Conservation (phyloP, 805 yeast genomes). For the Ogataea glucozyma region DNA sequence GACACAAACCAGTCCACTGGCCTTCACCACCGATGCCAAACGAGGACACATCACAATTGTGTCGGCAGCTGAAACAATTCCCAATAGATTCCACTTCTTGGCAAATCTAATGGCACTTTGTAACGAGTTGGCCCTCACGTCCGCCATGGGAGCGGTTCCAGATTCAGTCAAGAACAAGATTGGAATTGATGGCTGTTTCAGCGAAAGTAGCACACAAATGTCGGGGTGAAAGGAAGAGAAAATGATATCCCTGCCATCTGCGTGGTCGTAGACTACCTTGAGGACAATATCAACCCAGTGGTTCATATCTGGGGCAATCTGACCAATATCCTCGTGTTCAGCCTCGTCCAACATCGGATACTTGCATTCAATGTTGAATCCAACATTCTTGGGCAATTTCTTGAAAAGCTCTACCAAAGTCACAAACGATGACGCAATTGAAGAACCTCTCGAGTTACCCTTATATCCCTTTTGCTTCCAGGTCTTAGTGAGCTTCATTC, state of each 20-base stretch:
- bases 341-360: constrained; percentile 96
- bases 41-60: constrained; percentile 90
- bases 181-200: constrained; percentile 94
- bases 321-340: constrained; percentile 84
- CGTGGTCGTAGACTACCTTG: constrained; percentile 73
- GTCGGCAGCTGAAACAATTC: constrained; percentile 86
- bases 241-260: constrained; percentile 78
- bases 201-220: constrained; percentile 76
- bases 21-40: constrained; percentile 85
- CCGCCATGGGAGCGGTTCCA: constrained; percentile 86
- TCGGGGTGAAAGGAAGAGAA: constrained; percentile 96
- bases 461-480: constrained; percentile 84
- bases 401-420: constrained; percentile 82
- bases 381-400: constrained; percentile 79
- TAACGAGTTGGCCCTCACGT: constrained; percentile 79
- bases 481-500: constrained; percentile 86
- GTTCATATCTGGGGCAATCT: constrained; percentile 78
- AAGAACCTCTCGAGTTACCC: constrained; percentile 87
- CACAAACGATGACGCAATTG: constrained; percentile 89
- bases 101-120: constrained; percentile 93
- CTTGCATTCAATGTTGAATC: constrained; percentile 92
- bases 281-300: constrained; percentile 86
- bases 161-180: constrained; percentile 86
- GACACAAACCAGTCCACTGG: constrained; percentile 88
- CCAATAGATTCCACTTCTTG: constrained; percentile 85